Evolutionary conservation across 2,329 filamentous ascomycete species (phyloP), one percentile per base, ranked within the genome.

Genomic region (Pseudogymnoascus sp.): DNA sequence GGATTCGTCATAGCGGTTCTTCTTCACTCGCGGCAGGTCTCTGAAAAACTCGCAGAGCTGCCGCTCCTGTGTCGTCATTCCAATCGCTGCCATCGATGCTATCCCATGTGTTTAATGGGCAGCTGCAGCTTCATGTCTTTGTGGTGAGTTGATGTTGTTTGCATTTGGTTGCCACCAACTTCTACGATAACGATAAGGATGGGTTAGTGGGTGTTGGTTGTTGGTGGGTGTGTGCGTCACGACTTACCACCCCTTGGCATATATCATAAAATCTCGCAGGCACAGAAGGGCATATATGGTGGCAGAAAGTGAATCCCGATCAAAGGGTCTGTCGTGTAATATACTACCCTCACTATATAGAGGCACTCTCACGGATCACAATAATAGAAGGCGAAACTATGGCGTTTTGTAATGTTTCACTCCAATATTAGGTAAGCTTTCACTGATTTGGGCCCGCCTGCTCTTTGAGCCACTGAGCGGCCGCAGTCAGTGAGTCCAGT

Each of bases 41-140:
- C 88, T 83, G 69, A 99, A 82, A 69, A 89, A 84, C 72, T 88
- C 83, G 72, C 89, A 92, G 74, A 97, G 88, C 77, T 88, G 85
- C 75, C 82, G 85, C 79, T 96, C 91, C 71, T 84, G 82, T 15
- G 82, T 84, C 64, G 82, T 80, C 76, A 84, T 79, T 38, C 55
- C 55, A 57, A 84, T 84, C 23, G 64, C 68, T 61, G 21, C 52
- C 34, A 61, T 61, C 21, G 30, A 60, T 52, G 45, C 45, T 30
- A 52, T 52, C 45, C 45, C 45, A 52, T 30, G 26, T 52, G 26
- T 30, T 52, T 28, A 2, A 10, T 52, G 45, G 45, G 45, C n/a
- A 30, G 45, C 45, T 52, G 26, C 45, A 52, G 45, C 45, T 15
- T 52, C 26, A 52, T 52, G 30, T 52, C 45, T 52, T 52, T 52